These are phyloP conservation scores for Russula vinacea DNA, from an alignment of 768 basidiomycete genomes.

Conservation along the genomic window DNA sequence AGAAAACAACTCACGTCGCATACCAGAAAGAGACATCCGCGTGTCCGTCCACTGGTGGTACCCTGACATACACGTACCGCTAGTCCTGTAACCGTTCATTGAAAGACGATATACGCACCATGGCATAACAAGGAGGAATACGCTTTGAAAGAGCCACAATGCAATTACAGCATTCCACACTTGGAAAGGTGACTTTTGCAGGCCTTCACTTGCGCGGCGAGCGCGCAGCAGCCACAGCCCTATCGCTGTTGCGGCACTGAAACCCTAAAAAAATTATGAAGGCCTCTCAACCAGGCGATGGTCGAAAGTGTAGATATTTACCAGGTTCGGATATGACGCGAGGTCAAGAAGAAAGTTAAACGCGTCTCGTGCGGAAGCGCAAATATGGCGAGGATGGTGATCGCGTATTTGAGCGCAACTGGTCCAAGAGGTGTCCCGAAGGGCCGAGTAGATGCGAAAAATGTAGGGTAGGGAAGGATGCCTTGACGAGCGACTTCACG, in stretches of 20 bases:
- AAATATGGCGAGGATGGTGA: conserved; percentile 45
- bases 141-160: conserved; percentile 30
- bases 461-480: conserved; percentile 46
- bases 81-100: not conserved
- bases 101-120: conserved; percentile 30
- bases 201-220: conserved; percentile 33
- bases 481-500: conserved; percentile 54
- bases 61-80: conserved; percentile 24
- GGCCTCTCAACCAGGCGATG: conserved; percentile 15
- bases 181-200: conserved; percentile 31
- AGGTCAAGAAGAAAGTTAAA: conserved; percentile 43
- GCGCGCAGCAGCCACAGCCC: conserved; percentile 38
- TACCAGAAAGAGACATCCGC: conserved; percentile 38
- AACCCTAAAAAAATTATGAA: conserved; percentile 28
- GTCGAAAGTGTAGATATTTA: conserved; percentile 31
- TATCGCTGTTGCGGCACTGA: conserved; percentile 33
- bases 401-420: conserved; percentile 39
- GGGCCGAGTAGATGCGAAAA: conserved; percentile 49
- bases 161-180: conserved; percentile 31
- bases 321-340: conserved; percentile 40
- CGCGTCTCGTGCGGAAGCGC: conserved; percentile 38
- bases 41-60: conserved; percentile 34
- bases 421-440: conserved; percentile 50
- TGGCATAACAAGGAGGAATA: conserved; percentile 39
- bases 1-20: conserved; percentile 29